phyloP scores from a whole-genome alignment of 179 eudicot species.

The Gypsophila paniculata region DNA sequence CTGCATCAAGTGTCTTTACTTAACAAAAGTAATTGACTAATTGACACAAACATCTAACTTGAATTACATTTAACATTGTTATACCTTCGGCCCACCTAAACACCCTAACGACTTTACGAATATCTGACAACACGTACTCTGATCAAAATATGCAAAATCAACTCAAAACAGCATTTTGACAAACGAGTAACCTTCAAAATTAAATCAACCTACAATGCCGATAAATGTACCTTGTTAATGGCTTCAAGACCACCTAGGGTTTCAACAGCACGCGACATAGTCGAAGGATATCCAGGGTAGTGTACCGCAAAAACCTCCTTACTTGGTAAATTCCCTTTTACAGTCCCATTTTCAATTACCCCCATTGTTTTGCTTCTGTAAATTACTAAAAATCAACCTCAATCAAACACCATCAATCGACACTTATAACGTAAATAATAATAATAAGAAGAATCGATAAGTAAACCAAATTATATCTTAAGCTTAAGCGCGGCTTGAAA shows the following conservation, averaged over 20 bases:
- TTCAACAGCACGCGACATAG: slow-evolving; percentile 39
- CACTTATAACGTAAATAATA: no score
- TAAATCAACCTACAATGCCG: neutral
- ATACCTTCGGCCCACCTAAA: no score
- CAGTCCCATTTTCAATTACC: slow-evolving; percentile 37
- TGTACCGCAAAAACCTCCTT: slow-evolving; percentile 34
- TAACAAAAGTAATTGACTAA: neutral
- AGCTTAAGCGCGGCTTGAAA: no score
- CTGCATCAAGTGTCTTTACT: neutral
- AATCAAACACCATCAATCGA: no score
- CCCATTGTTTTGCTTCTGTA: slow-evolving; percentile 24
- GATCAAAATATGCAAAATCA: neutral
- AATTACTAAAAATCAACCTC: neutral
- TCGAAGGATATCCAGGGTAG: slow-evolving; percentile 46
- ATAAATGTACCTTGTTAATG: slow-evolving; percentile 30
- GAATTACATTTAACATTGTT: no score
- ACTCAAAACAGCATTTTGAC: neutral
- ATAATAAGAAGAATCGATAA: no score
- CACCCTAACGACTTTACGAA: no score
- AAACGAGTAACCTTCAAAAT: neutral
- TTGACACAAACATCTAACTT: neutral
- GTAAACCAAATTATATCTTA: no score
- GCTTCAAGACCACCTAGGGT: slow-evolving; percentile 42
- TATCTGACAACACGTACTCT: no score
- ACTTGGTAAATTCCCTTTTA: slow-evolving; percentile 31